Base-by-base conservation (phyloP, 164 flowering plant species). In the Echeveria elegans region DNA sequence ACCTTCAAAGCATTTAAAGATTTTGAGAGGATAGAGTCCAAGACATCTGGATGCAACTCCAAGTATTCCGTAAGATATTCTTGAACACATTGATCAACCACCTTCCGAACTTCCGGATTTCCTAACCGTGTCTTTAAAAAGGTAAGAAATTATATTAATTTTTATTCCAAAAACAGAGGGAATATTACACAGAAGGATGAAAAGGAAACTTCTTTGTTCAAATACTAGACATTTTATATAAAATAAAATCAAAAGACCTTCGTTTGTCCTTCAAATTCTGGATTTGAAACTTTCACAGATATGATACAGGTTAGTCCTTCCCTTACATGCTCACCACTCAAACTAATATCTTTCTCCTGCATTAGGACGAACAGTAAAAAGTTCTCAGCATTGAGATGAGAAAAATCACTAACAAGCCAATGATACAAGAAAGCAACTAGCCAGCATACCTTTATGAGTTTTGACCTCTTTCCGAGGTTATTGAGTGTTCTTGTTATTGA, bases 201-300 rank as follows among this genome's bases (percentile, higher is more conserved):
- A n/a, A n/a, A n/a, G n/a, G n/a, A n/a, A n/a, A n/a, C n/a, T n/a
- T n/a, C n/a, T n/a, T n/a, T n/a, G n/a, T n/a, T n/a, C n/a, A n/a
- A n/a, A n/a, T n/a, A n/a, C n/a, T n/a, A n/a, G n/a, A n/a, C n/a
- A n/a, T n/a, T n/a, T n/a, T n/a, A n/a, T n/a, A n/a, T n/a, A n/a
- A n/a, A n/a, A n/a, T n/a, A n/a, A n/a, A n/a, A n/a, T n/a, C n/a
- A 47, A 58, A n/a, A 68, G 73, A 91, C 99, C 97, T 95, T 95
- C 63, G 99, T 95, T 72, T 95, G 99, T 59, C 99, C 99, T 86
- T 95, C 99, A 79, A 95, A 95, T 74, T 95, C 99, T 11, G 99
- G 99, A 74, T 88, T 90, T 36, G 96, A 86, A 77, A 95, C 96
- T 78, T 88, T 95, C 67, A 95, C 97, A 24, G 99, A 90, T 73